phyloP scores from a whole-genome alignment of 2,329 filamentous ascomycete genomes.

The Drechslera avenae region DNA sequence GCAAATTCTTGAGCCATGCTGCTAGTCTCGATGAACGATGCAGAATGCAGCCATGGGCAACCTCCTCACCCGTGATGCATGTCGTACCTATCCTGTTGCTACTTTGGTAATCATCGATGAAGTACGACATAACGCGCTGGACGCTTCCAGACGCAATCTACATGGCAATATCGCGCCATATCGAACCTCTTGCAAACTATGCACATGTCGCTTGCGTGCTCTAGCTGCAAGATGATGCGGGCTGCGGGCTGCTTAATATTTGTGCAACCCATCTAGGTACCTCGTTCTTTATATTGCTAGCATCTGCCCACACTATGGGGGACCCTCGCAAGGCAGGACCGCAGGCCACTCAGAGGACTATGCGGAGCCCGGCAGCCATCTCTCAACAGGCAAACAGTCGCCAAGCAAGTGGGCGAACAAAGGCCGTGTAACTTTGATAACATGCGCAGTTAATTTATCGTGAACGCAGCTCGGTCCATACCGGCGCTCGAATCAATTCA shows the following conservation, averaged over 20 bases:
- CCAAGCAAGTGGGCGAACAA: slow-evolving; percentile 15
- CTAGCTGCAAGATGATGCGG: slow-evolving; percentile 34
- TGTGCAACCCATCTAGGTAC: slow-evolving; percentile 6
- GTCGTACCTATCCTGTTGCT: background rate
- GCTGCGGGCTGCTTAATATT: slow-evolving; percentile 16
- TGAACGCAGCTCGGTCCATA: slow-evolving; percentile 27
- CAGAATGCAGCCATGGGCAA: background rate
- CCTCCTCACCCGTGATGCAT: background rate
- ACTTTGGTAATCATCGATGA: background rate
- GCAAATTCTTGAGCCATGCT: slow-evolving; percentile 7
- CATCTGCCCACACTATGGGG: slow-evolving; percentile 28
- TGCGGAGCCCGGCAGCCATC: slow-evolving; percentile 17
- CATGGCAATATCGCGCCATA: slow-evolving; percentile 1
- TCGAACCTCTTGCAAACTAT: slow-evolving; percentile 11
- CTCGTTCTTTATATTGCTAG: slow-evolving; percentile 23
- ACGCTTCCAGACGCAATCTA: slow-evolving; percentile 4
- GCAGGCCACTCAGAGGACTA: slow-evolving; percentile 9
- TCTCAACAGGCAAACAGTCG: slow-evolving; percentile 12
- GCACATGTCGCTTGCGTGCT: slow-evolving; percentile 7
- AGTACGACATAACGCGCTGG: slow-evolving; percentile 2
- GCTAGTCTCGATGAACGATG: slow-evolving; percentile 6
- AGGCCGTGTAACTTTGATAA: slow-evolving; percentile 29
- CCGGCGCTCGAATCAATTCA: slow-evolving; percentile 1
- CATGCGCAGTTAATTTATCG: slow-evolving; percentile 27
- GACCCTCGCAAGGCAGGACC: slow-evolving; percentile 24